Base-by-base conservation (phyloP, 225 moss, liverwort and hornwort genomes). In the Neckera pumila region DNA sequence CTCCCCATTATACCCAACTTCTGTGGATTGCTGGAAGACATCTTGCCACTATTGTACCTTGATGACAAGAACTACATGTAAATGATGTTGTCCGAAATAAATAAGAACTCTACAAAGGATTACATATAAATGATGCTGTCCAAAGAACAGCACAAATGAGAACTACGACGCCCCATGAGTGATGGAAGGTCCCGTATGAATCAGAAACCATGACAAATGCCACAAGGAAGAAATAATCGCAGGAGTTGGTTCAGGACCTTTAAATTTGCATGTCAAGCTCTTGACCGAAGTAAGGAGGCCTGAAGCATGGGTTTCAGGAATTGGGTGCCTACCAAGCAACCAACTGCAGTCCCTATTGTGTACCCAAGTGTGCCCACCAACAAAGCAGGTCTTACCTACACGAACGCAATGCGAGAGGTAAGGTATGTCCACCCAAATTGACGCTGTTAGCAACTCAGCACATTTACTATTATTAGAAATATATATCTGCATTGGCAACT, bases 331-430 rank as follows among this genome's bases (percentile, higher is more conserved):
- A 98, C 92, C 80, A 96, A 76, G 82, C 95, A 96, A 54, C 99
- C 97, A 85, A 97, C 87, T 17, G 92, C 96, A 73, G 99, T 97
- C 51, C 99, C 99, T 64, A 99, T 88, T 58, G 95, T 95, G 77
- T 99, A 99, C 61, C 97, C 97, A 42, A 99, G 88, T 20, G 99
- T 99, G 70, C 99, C 99, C 74, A 96, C 99, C 91, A 99, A 85
- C 89, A 99, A 90, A 75, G 97, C 97, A 81, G 99, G 99, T 80
- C 97, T 92, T 57, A 98, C 96, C 96, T 96, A 89, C 88, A 90
- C 72, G 86, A 62, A 86, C 70, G 47, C 67, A 88, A 73, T 61
- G 83, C 73, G 36, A 56, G n/a, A 60, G 53, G 38, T 38, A 76
- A 86, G 86, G 11, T 16, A 40, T 53, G 12, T 64, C 78, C 65